These are phyloP conservation scores for Saccharum hybrid DNA, from an alignment of 202 grass and related monocot species.

Conservation along the genomic window DNA sequence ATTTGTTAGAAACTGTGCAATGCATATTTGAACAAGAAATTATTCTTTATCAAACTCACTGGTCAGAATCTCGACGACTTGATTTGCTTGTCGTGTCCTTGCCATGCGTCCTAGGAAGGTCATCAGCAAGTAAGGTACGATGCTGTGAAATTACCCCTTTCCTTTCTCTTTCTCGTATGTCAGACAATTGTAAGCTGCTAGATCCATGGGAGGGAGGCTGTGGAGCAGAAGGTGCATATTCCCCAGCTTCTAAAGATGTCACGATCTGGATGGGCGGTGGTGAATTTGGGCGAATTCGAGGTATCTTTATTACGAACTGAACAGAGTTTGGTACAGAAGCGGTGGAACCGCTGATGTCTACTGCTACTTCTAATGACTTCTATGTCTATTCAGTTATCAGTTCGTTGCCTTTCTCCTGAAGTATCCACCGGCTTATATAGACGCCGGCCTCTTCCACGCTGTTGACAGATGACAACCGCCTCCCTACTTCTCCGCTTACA, in stretches of 20 bases:
- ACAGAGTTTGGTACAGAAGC: too few relatives aligned
- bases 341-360: too few relatives aligned
- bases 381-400: too few relatives aligned
- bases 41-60: slow-evolving; percentile 64
- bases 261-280: too few relatives aligned
- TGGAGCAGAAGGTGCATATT: slow-evolving; percentile 69
- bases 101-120: slow-evolving; percentile 72
- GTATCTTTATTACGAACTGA: too few relatives aligned
- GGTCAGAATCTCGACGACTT: slow-evolving; percentile 85
- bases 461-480: too few relatives aligned
- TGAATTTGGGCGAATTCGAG: too few relatives aligned
- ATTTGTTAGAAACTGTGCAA: slow-evolving; percentile 1
- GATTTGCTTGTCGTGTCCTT: slow-evolving; percentile 83
- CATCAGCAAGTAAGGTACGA: slow-evolving; percentile 67
- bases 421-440: too few relatives aligned
- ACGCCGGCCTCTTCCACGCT: too few relatives aligned
- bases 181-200: slow-evolving; percentile 56
- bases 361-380: too few relatives aligned
- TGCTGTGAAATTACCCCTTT: slow-evolving; percentile 75
- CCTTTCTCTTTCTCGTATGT: slow-evolving; percentile 83
- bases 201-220: slow-evolving; percentile 58
- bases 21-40: slow-evolving; percentile 38
- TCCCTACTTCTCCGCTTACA: too few relatives aligned
- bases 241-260: slow-evolving; percentile 80
- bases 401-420: too few relatives aligned